Evolutionary conservation across 176 grass and related monocot genomes (phyloP).

Genomic region (Oryza meridionalis): DNA sequence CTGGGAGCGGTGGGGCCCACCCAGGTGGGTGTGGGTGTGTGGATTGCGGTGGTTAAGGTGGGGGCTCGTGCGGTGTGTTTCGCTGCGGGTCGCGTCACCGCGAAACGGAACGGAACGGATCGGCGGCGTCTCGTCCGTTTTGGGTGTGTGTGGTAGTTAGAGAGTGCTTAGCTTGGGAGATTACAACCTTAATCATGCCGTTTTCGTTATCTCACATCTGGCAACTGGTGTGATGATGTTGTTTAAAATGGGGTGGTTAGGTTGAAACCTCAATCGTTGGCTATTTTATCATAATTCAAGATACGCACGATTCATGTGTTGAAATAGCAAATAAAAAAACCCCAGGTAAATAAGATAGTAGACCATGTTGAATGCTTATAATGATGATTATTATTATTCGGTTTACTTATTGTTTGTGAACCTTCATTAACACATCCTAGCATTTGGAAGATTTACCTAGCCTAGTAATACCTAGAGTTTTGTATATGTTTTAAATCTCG

Average conservation of each 20-base stretch:
- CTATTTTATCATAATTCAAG: neutral
- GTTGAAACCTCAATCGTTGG: neutral
- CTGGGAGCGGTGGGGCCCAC: rapidly evolving
- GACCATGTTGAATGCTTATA: too few species aligned
- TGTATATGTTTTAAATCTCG: too few species aligned
- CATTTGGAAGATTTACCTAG: too few species aligned
- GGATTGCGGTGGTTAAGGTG: conserved; percentile 16
- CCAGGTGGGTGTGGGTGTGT: neutral
- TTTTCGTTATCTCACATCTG: neutral
- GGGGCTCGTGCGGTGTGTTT: neutral
- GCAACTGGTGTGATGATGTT: neutral
- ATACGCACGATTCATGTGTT: neutral
- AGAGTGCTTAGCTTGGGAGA: neutral
- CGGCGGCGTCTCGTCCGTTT: too few species aligned
- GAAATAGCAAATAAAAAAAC: neutral
- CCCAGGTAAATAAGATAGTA: too few species aligned
- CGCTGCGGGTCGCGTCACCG: neutral
- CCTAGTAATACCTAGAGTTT: too few species aligned
- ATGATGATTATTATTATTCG: too few species aligned
- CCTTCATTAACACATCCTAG: too few species aligned
- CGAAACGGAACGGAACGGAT: neutral
- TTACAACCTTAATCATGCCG: conserved; percentile 11
- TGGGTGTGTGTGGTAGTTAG: neutral
- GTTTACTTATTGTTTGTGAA: too few species aligned
- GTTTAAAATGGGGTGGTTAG: neutral